These are phyloP conservation scores for Moniliella sp. DNA, from an alignment of 1,284 basidiomycete species.

Conservation along the genomic window DNA sequence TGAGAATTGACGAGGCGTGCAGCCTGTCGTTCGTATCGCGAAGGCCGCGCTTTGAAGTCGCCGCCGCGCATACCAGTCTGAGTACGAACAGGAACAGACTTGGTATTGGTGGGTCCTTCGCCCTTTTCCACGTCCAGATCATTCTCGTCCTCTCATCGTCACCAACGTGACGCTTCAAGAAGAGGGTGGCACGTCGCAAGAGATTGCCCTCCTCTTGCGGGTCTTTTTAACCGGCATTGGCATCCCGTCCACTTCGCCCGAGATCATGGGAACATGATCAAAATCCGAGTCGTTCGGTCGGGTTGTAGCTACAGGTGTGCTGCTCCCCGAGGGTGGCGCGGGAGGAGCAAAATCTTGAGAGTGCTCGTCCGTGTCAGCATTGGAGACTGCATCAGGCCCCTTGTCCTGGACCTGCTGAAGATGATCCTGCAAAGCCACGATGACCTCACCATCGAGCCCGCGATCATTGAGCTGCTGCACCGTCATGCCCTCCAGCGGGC, in stretches of 20 bases:
- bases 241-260: slow-evolving; percentile 32
- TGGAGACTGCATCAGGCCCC: slow-evolving; percentile 1
- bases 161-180: background rate
- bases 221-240: slow-evolving; percentile 3
- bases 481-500: too few relatives aligned
- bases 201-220: background rate
- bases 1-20: slow-evolving; percentile 23
- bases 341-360: too few relatives aligned
- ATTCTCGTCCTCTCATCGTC: background rate
- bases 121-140: background rate
- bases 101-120: slow-evolving; percentile 16
- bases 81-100: slow-evolving; percentile 27
- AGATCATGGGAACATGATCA: slow-evolving; percentile 21
- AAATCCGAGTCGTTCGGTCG: slow-evolving; percentile 22
- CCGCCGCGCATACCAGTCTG: slow-evolving; percentile 14
- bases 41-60: slow-evolving; percentile 14
- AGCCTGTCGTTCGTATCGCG: slow-evolving; percentile 23
- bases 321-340: too few relatives aligned
- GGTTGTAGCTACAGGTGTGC: too few relatives aligned
- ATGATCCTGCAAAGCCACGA: slow-evolving; percentile 20
- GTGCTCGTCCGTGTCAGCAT: slow-evolving; percentile 3
- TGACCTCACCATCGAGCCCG: slow-evolving; percentile 21
- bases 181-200: too few relatives aligned
- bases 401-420: slow-evolving; percentile 4
- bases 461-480: slow-evolving; percentile 21